A percentile compares a stretch with the other conserved stretches of the same genome.
Conservation (phyloP, 2,329 filamentous ascomycete species). For the Colletotrichum agaves region DNA sequence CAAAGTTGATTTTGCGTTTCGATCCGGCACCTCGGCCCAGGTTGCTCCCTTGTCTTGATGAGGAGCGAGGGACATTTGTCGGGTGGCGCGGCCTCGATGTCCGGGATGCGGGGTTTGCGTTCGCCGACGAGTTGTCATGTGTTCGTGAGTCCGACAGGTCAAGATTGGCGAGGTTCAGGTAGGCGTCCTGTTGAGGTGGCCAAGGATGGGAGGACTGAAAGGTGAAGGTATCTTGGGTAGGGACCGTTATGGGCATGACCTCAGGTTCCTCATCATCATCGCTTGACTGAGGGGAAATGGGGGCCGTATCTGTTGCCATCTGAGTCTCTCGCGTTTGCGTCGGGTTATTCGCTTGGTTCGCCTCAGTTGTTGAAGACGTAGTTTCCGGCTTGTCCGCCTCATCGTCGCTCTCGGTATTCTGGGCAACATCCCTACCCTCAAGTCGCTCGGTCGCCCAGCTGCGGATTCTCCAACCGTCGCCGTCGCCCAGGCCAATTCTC, state of each 20-base stretch:
- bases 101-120: slow-evolving; percentile 38
- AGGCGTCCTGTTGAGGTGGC: slow-evolving; percentile 62
- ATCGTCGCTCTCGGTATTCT: slow-evolving; percentile 74
- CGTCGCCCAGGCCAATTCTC: slow-evolving; percentile 80
- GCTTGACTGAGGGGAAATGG: slow-evolving; percentile 34
- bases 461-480: slow-evolving; percentile 75
- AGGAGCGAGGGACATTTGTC: slow-evolving; percentile 28
- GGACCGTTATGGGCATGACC: slow-evolving; percentile 56
- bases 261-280: slow-evolving; percentile 37
- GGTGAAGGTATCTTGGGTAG: slow-evolving; percentile 71
- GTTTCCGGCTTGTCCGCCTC: slow-evolving; percentile 72
- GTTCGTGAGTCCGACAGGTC: slow-evolving; percentile 65
- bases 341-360: slow-evolving; percentile 58
- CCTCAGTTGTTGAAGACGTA: slow-evolving; percentile 68
- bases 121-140: slow-evolving; percentile 49
- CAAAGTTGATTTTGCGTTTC: slow-evolving; percentile 78
- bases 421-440: slow-evolving; percentile 66
- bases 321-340: slow-evolving; percentile 37
- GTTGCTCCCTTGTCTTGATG: slow-evolving; percentile 46
- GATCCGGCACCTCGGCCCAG: slow-evolving; percentile 74
- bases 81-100: slow-evolving; percentile 35
- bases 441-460: slow-evolving; percentile 76
- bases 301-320: slow-evolving; percentile 50
- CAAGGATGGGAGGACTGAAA: slow-evolving; percentile 74
- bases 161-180: slow-evolving; percentile 70